These are phyloP conservation scores for Hylodesmum podocarpum DNA, from an alignment of 306 rosid species.

Conservation along the genomic window DNA sequence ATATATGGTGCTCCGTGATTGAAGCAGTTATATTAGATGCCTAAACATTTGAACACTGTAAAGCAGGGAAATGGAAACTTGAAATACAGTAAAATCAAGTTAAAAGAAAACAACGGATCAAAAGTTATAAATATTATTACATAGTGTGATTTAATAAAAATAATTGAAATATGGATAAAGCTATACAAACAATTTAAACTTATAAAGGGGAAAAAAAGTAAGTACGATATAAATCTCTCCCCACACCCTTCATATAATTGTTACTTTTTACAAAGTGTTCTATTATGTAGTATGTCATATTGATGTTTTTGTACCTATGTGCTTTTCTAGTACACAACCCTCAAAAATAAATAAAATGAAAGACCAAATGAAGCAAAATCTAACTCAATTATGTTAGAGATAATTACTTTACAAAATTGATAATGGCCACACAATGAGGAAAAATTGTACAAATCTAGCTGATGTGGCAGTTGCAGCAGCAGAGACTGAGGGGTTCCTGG, in stretches of 20 bases:
- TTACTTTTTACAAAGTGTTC: constrained; percentile 18
- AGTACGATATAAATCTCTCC: constrained; percentile 14
- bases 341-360: background rate
- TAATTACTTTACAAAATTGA: constrained; percentile 9
- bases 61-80: background rate
- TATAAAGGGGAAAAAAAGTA: background rate
- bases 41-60: background rate
- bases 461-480: constrained; percentile 31
- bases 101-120: too few species aligned
- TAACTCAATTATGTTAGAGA: constrained; percentile 6
- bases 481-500: constrained; percentile 51
- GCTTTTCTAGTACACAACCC: background rate
- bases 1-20: background rate
- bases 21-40: background rate
- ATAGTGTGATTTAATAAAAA: background rate
- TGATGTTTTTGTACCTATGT: background rate
- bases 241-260: constrained; percentile 16
- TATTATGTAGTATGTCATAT: constrained; percentile 6
- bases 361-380: constrained; percentile 10
- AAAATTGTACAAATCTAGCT: constrained; percentile 18
- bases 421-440: constrained; percentile 39
- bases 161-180: background rate
- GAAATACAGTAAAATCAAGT: background rate
- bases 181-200: background rate
- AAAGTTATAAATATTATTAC: too few species aligned